Evolutionary conservation across 345 rosid species (phyloP), one percentile per base, ranked within the genome.

Genomic region (Salix koriyanagi): DNA sequence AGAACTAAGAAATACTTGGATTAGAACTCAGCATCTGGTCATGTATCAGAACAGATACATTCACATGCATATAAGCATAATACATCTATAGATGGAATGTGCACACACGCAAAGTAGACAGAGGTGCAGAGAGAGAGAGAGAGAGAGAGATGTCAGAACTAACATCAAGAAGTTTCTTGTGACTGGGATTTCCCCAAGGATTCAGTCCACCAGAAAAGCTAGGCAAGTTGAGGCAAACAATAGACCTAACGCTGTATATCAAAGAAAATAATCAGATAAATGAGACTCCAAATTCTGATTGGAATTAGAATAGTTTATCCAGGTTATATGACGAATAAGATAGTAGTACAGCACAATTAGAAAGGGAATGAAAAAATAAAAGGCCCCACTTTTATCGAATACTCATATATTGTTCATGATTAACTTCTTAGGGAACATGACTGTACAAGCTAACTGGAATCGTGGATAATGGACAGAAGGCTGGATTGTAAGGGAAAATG

Each of bases 151-250:
- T 50, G 46, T 67, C 8, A 41, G 81, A 80, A 83, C 93, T 71
- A 26, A 88, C 96, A 15, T 86, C 75, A 0, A 26, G 85, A 1
- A 68, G 68, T 80, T 88, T 91, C 87, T 85, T 87, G 66, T 79
- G 77, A 28, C 54, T 81, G 76, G 90, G 92, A 60, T 75, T 84
- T 72, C 91, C 93, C 96, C 96, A 91, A 67, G 91, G 93, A 79
- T 89, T 83, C 62, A 91, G 88, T 69, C 96, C 96, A 50, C 96
- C 96, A 21, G 96, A 88, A 76, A 91, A 91, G 76, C 95, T 91
- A 52, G 92, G 95, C 88, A 88, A 81, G 79, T 91, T 91, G 69
- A 91, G 91, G 88, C 93, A 89, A 37, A 91, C 88, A 25, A 91
- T 88, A 25, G 93, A 91, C 79, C 90, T 87, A 69, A 91, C 86